Base-by-base conservation (phyloP, 2,329 filamentous ascomycete genomes). In the Colletotrichum ledebouriae region DNA sequence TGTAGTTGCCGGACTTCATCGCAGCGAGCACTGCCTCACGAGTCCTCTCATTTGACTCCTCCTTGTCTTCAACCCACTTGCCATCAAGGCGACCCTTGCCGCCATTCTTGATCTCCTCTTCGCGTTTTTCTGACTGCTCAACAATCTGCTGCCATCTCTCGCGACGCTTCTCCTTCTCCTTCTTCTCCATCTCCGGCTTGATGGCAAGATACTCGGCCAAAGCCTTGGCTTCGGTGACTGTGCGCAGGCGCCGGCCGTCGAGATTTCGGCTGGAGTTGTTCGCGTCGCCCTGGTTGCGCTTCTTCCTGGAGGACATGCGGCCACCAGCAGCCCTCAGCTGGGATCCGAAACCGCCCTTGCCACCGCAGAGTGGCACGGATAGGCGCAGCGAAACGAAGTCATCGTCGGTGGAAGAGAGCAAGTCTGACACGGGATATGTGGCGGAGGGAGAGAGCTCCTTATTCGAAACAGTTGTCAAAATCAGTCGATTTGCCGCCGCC, bases 311-410 rank as follows among this genome's bases (percentile, higher is more conserved):
- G 2, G 94, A 97, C 96, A 99, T 99, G 82, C 97, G 95, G 46
- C 97, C 96, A 76, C 97, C 96, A 3, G 96, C 96, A 0, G 97
- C 96, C 76, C 97, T 93, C 42, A 99, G 89, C 79, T 99, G 97
- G 2, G 95, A 98, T 61, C 96, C 96, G 78, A 99, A 99, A 75
- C 96, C 96, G 79, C 96, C 96, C 78, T 99, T 99, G 77, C 97
- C 97, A 82, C 97, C 96, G 73, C 91, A 92, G 44, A 98, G 82
- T 6, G 92, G 92, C 2, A 91, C 84, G 6, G 90, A 91, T 34
- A 99, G 88, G 61, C 94, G 93, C 4, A 99, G 86, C 0, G 94
- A 91, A 15, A 99, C 85, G 72, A 98, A 90, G 39, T 89, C 89
- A 82, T 92, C 88, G 60, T 86, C 71, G 5, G 75, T 73, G 39